Evolutionary conservation across 108 stramenopile genomes (phyloP), one percentile per base, ranked within the genome.

Genomic region (Mayamaea pseudoterrestris): DNA sequence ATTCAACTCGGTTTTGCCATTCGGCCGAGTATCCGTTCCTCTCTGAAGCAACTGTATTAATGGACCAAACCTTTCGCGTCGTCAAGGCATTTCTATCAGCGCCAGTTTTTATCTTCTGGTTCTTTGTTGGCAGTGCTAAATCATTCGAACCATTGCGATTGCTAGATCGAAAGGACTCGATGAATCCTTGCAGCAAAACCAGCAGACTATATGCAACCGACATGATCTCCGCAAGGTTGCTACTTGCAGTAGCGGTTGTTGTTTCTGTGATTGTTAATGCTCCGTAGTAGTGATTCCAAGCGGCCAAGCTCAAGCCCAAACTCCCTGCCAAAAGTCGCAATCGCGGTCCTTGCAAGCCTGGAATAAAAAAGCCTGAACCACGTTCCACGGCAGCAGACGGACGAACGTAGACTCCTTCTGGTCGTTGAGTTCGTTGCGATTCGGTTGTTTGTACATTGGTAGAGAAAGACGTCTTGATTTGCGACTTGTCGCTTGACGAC

Each of bases 361-460:
- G 94, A 12, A 96, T 63, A 58, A 91, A 96, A 60, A 96, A 96
- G 0, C 94, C 94, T 2, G 90, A 92, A 17, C 94, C 93, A 20
- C 70, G 53, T 67, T 96, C 94, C 50, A 96, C 90, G 30, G 91
- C 94, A 22, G 83, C 90, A 9, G 91, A 91, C 6, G 94, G 94
- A 16, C 94, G 80, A 4, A 78, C 60, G 54, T 95, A 95, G 44
- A 90, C 83, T 22, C 90, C 89, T 37, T 60, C 29, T 2, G 44
- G 52, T 2, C 27, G 13, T 3, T 30, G 30, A 12, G 31, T 16
- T 47, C 2, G 11, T 31, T 24, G 44, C 22, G 44, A 9, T 21
- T 21, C 16, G 18, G 44, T 25, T 44, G 44, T 21, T 44, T 3
- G 5, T 21, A 3, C 44, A 3, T 21, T 44, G 22, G 44, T 9